Percentiles rank a stretch among this genome's conserved stretches.
Conservation (phyloP, 768 basidiomycete genomes). For the Leucocoprinus leucothites region DNA sequence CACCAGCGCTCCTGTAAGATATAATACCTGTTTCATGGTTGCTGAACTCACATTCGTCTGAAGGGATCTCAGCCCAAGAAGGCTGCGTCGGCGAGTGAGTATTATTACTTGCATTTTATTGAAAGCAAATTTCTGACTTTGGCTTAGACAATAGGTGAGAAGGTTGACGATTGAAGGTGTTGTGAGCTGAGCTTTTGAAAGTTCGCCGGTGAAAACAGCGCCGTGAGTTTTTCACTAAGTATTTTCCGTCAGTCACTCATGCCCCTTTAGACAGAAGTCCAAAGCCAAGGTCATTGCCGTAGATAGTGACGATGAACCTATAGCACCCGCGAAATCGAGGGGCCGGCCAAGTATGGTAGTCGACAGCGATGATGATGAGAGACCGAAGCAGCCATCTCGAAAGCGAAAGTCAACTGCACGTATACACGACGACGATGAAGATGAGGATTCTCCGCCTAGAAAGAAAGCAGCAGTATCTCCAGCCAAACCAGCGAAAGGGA, state of each 20-base stretch:
- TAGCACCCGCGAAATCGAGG: constrained; percentile 14
- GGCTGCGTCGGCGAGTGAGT: neutral
- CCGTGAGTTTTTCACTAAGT: neutral
- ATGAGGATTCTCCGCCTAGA: constrained; percentile 34
- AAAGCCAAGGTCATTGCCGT: constrained; percentile 16
- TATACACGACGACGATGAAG: constrained; percentile 19
- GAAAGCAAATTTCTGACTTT: neutral
- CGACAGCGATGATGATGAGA: constrained; percentile 37
- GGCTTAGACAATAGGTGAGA: constrained; percentile 1
- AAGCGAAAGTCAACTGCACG: constrained; percentile 2
- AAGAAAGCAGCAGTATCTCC: constrained; percentile 34
- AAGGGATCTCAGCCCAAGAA: constrained; percentile 4
- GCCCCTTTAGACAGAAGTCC: constrained; percentile 7
- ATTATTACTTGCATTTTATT: neutral
- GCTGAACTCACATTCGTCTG: neutral
- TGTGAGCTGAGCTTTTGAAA: neutral
- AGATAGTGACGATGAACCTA: constrained; percentile 30
- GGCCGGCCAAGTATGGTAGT: constrained; percentile 16
- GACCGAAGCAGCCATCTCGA: neutral
- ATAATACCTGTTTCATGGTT: neutral
- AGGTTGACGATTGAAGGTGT: neutral
- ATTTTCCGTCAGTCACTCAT: neutral
- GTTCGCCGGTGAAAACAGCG: neutral
- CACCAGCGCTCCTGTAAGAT: constrained; percentile 1
- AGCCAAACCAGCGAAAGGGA: constrained; percentile 19